A percentile compares a stretch with the other conserved stretches of the same genome.
Conservation (phyloP, 352 stramenopile genomes). For the Pythium aphanidermatum region DNA sequence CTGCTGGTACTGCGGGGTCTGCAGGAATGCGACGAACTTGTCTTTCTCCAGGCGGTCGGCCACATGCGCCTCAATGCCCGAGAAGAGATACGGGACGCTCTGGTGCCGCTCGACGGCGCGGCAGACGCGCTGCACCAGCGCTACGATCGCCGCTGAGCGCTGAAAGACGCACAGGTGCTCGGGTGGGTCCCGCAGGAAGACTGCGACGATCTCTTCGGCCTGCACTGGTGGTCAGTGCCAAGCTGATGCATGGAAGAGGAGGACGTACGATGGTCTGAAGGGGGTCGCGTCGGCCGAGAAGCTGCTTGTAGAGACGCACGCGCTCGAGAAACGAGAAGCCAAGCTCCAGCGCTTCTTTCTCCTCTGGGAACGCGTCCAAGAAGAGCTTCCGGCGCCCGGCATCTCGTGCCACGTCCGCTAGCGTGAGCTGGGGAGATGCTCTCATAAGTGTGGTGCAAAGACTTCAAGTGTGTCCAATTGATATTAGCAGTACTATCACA, state of each 20-base stretch:
- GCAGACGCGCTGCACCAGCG: conserved; percentile 28
- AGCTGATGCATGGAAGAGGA: neutral
- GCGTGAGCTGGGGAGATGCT: conserved; percentile 22
- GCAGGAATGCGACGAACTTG: conserved; percentile 48
- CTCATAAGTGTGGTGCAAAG: too few species aligned
- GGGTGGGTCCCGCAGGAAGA: conserved; percentile 30
- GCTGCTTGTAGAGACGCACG: conserved; percentile 50
- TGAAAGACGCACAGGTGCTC: conserved; percentile 21
- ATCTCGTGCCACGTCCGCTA: conserved; percentile 54
- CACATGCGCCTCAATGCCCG: conserved; percentile 47
- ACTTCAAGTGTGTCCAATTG: too few species aligned
- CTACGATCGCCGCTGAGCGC: conserved; percentile 9
- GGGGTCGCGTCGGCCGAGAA: conserved; percentile 33
- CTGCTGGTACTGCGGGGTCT: conserved; percentile 32
- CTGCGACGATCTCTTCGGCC: conserved; percentile 38
- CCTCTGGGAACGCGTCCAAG: conserved; percentile 43
- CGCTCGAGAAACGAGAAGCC: conserved; percentile 51
- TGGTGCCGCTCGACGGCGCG: conserved; percentile 20
- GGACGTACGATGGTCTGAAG: conserved; percentile 36
- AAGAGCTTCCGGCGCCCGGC: conserved; percentile 53
- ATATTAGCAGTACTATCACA: too few species aligned
- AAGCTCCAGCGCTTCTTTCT: conserved; percentile 48
- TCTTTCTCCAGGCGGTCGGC: conserved; percentile 37
- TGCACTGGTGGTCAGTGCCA: conserved; percentile 6
- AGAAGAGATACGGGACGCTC: conserved; percentile 54